A percentile compares a stretch with the other conserved stretches of the same genome.
Conservation (phyloP, 306 rosid species). For the Carpinus viminea region DNA sequence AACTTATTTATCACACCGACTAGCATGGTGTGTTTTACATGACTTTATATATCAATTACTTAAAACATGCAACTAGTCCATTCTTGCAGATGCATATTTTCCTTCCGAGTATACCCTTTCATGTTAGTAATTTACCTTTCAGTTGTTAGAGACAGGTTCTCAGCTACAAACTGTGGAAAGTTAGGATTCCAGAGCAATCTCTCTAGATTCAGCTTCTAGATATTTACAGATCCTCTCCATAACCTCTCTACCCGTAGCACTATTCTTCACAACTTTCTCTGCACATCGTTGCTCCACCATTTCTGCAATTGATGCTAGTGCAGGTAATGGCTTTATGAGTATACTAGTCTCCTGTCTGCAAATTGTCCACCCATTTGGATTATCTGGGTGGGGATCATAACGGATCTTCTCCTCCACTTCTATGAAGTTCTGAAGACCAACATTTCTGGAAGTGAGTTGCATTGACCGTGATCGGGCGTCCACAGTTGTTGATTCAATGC, state of each 20-base stretch:
- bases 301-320: constrained; percentile 81
- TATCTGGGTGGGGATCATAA: constrained; percentile 73
- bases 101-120: too few species aligned
- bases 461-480: constrained; percentile 60
- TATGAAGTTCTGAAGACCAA: constrained; percentile 74
- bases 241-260: constrained; percentile 85
- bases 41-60: too few species aligned
- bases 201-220: constrained; percentile 78
- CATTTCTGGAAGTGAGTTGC: constrained; percentile 58
- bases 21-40: too few species aligned
- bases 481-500: constrained; percentile 69
- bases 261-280: constrained; percentile 78
- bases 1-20: too few species aligned
- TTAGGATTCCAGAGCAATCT: constrained; percentile 45
- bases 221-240: constrained; percentile 94
- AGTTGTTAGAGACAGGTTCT: neutral
- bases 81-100: too few species aligned
- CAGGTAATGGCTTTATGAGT: constrained; percentile 78
- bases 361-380: constrained; percentile 65
- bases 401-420: constrained; percentile 77
- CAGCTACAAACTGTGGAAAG: constrained; percentile 7
- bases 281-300: constrained; percentile 88
- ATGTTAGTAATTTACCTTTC: too few species aligned
- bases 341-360: constrained; percentile 82
- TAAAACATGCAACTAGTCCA: too few species aligned